Evolutionary conservation across 305 asterid genomes (phyloP).

Genomic region (Solanum hybrid): DNA sequence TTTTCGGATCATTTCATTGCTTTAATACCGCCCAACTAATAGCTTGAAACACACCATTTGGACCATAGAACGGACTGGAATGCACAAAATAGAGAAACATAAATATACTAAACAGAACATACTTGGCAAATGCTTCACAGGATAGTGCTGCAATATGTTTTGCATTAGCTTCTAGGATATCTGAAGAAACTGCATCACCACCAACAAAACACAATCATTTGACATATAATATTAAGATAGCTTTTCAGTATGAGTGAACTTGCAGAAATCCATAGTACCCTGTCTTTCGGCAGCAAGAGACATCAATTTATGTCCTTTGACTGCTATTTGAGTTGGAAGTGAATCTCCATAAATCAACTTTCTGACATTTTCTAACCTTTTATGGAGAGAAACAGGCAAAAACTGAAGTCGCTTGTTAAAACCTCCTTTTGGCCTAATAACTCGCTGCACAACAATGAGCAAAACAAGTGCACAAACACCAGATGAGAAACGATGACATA

Average conservation of each 20-base stretch:
- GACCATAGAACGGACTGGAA: background rate
- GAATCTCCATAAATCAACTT: conserved; percentile 20
- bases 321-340: conserved; percentile 1
- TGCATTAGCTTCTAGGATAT: conserved; percentile 52
- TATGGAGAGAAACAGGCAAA: conserved; percentile 60
- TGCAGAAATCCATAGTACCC: conserved; percentile 16
- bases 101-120: background rate
- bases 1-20: background rate
- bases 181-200: conserved; percentile 17
- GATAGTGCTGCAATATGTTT: conserved; percentile 42
- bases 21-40: background rate
- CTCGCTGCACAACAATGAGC: conserved; percentile 39
- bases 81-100: background rate
- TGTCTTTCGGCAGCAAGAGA: conserved; percentile 28
- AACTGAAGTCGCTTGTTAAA: conserved; percentile 48
- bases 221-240: background rate
- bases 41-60: background rate
- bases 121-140: conserved; percentile 47
- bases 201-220: background rate
- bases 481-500: background rate
- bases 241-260: conserved; percentile 1
- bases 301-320: conserved; percentile 15
- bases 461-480: background rate
- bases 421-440: conserved; percentile 63
- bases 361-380: conserved; percentile 19